Evolutionary conservation across 495 filamentous ascomycete genomes (phyloP).

Genomic region (Stereocaulon alpinum): DNA sequence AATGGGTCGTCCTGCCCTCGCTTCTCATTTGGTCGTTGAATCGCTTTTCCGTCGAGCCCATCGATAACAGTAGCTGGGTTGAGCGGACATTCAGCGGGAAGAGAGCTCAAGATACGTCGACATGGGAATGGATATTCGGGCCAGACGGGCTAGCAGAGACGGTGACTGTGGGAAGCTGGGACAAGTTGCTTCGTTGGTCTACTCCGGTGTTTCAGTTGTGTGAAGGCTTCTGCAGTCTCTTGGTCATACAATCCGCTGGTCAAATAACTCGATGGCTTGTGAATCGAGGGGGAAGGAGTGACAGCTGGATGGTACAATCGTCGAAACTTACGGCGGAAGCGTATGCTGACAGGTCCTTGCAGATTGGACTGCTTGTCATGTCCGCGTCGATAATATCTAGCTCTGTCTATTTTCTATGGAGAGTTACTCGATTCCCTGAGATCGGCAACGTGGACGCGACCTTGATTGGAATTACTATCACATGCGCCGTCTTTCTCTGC

Average conservation of each 20-base stretch:
- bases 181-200: constrained; percentile 79
- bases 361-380: constrained; percentile 81
- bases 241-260: constrained; percentile 90
- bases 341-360: constrained; percentile 5
- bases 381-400: constrained; percentile 87
- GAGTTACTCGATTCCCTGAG: constrained; percentile 84
- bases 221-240: constrained; percentile 90
- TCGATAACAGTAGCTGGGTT: constrained; percentile 61
- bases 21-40: constrained; percentile 91
- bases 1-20: constrained; percentile 73
- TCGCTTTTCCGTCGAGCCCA: constrained; percentile 81
- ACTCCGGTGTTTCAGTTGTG: constrained; percentile 90
- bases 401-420: constrained; percentile 92
- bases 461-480: constrained; percentile 83
- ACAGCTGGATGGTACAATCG: constrained; percentile 86
- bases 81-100: constrained; percentile 66
- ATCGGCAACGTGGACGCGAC: constrained; percentile 90
- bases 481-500: constrained; percentile 81
- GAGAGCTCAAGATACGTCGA: constrained; percentile 49
- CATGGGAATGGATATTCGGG: constrained; percentile 78
- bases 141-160: constrained; percentile 66
- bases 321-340: neutral
- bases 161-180: constrained; percentile 76
- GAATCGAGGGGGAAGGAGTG: constrained; percentile 73
- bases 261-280: constrained; percentile 95